Percentiles rank a stretch among this genome's conserved stretches.
Conservation (phyloP, 163 green algal species). For the Scenedesmus sp. region DNA sequence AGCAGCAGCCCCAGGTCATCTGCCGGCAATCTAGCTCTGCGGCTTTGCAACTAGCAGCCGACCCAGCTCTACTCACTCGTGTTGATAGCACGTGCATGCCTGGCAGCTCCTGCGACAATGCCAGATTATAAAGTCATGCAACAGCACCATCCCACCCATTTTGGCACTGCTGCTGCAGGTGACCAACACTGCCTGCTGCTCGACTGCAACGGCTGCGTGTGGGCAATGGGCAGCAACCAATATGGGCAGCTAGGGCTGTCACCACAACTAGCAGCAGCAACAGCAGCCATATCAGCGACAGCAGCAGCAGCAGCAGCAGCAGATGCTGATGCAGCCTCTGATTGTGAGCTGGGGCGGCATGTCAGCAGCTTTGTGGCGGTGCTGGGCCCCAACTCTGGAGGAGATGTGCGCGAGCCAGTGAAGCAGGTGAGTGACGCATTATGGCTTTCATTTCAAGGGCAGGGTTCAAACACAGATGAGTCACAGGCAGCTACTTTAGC, state of each 20-base stretch:
- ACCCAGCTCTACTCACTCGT: background rate
- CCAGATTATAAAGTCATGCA: background rate
- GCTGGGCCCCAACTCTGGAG: background rate
- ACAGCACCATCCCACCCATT: no score
- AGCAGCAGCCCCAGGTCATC: no score
- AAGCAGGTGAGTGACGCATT: background rate
- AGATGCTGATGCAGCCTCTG: no score
- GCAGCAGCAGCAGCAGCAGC: background rate
- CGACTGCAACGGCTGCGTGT: background rate
- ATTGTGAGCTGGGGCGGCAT: background rate
- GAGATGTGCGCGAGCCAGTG: background rate
- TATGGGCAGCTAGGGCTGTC: conserved; percentile 24
- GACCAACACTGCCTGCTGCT: conserved; percentile 34
- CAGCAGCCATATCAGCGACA: background rate
- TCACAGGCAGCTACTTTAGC: no score
- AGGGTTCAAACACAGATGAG: no score
- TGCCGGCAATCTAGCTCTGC: no score
- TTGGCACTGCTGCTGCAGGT: conserved; percentile 3
- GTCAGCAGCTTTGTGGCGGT: background rate
- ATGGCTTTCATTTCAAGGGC: background rate
- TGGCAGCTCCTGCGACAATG: background rate
- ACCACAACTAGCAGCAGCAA: background rate
- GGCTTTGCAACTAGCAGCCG: no score
- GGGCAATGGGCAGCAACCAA: conserved; percentile 32
- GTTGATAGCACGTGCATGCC: background rate